Percentiles rank a stretch among this genome's conserved stretches.
Evolutionary conservation across 352 stramenopile genomes (phyloP).

Genomic region (Phytophthora sansomeana): DNA sequence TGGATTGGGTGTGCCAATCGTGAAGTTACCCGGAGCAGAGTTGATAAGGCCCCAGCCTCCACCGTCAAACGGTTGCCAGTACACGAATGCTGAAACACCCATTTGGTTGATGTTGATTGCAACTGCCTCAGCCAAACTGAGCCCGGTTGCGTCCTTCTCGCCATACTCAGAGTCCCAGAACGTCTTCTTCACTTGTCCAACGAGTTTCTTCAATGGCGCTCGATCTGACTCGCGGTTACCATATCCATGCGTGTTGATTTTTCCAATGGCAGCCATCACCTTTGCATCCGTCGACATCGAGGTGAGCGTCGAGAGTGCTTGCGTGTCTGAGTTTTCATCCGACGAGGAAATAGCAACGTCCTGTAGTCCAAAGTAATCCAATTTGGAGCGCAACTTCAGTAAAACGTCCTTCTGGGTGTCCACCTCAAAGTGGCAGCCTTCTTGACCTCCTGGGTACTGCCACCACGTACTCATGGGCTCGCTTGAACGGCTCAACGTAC

Average conservation of each 20-base stretch:
- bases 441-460: slow-evolving; percentile 52
- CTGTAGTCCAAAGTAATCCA: slow-evolving; percentile 42
- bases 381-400: slow-evolving; percentile 44
- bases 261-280: slow-evolving; percentile 45
- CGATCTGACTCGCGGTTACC: slow-evolving; percentile 52
- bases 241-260: slow-evolving; percentile 73
- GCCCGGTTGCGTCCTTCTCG: slow-evolving; percentile 51
- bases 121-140: slow-evolving; percentile 60
- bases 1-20: slow-evolving; percentile 44
- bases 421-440: slow-evolving; percentile 62
- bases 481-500: slow-evolving; percentile 70
- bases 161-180: slow-evolving; percentile 75
- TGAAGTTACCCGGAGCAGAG: slow-evolving; percentile 46
- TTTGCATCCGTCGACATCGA: slow-evolving; percentile 27
- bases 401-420: slow-evolving; percentile 53
- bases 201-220: slow-evolving; percentile 39
- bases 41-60: slow-evolving; percentile 65
- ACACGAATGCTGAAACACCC: slow-evolving; percentile 66
- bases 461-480: slow-evolving; percentile 64
- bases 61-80: slow-evolving; percentile 68
- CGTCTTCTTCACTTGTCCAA: slow-evolving; percentile 39
- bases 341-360: slow-evolving; percentile 47
- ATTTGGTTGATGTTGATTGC: slow-evolving; percentile 67
- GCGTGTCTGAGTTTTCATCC: slow-evolving; percentile 61
- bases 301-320: slow-evolving; percentile 45